phyloP scores from a whole-genome alignment of 768 basidiomycete genomes.

The Tricholoma terreum region DNA sequence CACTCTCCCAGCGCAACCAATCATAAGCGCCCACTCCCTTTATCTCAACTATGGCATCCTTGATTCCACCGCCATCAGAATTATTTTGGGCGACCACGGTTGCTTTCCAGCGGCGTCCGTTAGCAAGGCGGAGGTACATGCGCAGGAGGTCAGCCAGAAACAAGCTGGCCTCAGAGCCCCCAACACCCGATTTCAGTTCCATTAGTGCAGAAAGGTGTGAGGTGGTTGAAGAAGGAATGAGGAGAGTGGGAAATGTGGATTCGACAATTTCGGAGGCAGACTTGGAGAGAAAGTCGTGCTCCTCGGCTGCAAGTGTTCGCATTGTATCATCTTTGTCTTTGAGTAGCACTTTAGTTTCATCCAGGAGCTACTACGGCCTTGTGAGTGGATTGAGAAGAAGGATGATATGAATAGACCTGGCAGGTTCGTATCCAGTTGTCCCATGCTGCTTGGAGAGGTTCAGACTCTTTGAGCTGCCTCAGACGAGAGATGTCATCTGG shows the following conservation, averaged over 20 bases:
- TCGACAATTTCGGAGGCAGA: slow-evolving; percentile 33
- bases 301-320: slow-evolving; percentile 69
- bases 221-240: slow-evolving; percentile 72
- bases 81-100: slow-evolving; percentile 57
- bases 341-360: slow-evolving; percentile 60
- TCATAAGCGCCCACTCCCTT: slow-evolving; percentile 80
- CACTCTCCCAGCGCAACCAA: slow-evolving; percentile 82
- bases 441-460: slow-evolving; percentile 70
- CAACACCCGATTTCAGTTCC: slow-evolving; percentile 91
- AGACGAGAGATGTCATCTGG: slow-evolving; percentile 56
- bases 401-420: slow-evolving; percentile 43
- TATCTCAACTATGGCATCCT: slow-evolving; percentile 78
- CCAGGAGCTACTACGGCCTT: slow-evolving; percentile 52
- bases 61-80: slow-evolving; percentile 61
- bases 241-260: slow-evolving; percentile 61
- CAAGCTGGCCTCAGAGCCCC: slow-evolving; percentile 83
- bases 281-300: slow-evolving; percentile 47
- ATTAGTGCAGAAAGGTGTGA: slow-evolving; percentile 70
- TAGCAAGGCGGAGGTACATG: slow-evolving; percentile 76
- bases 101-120: slow-evolving; percentile 57
- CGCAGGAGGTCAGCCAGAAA: slow-evolving; percentile 75
- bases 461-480: slow-evolving; percentile 65
- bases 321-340: slow-evolving; percentile 74
- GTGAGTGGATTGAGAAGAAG: slow-evolving; percentile 1
- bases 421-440: slow-evolving; percentile 52